Percentiles rank a stretch among this genome's conserved stretches.
phyloP scores from a whole-genome alignment of 352 stramenopile species.

The Globisporangium canariense region DNA sequence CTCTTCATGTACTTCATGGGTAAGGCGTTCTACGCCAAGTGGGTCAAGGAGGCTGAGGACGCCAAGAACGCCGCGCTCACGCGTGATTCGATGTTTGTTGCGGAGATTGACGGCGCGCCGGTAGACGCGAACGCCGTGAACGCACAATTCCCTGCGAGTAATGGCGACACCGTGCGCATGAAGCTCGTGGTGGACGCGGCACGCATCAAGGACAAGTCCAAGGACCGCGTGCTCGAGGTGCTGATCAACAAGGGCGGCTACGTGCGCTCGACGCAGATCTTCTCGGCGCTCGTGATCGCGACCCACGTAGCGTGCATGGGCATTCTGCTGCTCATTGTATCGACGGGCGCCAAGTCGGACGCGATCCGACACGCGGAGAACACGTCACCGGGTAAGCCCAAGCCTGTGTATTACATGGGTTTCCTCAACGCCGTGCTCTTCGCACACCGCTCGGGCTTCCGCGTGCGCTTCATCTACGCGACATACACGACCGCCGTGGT shows the following conservation, averaged over 20 bases:
- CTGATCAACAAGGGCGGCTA: conserved; percentile 76
- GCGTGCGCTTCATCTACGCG: conserved; percentile 76
- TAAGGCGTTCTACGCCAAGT: conserved; percentile 67
- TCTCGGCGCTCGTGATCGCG: conserved; percentile 65
- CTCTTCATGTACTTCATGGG: conserved; percentile 80
- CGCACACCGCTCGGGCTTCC: conserved; percentile 71
- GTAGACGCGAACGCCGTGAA: conserved; percentile 13
- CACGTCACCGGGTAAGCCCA: conserved; percentile 40
- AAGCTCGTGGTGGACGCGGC: conserved; percentile 45
- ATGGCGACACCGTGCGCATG: conserved; percentile 25
- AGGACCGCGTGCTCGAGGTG: conserved; percentile 48
- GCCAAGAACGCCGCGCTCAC: conserved; percentile 55
- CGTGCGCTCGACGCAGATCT: conserved; percentile 77
- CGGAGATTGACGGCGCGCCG: conserved; percentile 23
- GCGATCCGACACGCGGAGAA: conserved; percentile 21
- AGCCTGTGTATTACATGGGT: conserved; percentile 81
- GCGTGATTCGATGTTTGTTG: conserved; percentile 27
- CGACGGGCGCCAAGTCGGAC: conserved; percentile 35
- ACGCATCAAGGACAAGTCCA: conserved; percentile 44
- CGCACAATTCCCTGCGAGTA: conserved; percentile 12
- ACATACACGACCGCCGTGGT: conserved; percentile 72
- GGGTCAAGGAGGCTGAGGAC: conserved; percentile 63
- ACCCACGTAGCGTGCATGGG: conserved; percentile 72
- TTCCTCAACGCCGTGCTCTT: conserved; percentile 81
- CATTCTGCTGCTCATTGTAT: conserved; percentile 62